Base-by-base conservation (phyloP, 1,139 yeast species). In the Pichia sp. region DNA sequence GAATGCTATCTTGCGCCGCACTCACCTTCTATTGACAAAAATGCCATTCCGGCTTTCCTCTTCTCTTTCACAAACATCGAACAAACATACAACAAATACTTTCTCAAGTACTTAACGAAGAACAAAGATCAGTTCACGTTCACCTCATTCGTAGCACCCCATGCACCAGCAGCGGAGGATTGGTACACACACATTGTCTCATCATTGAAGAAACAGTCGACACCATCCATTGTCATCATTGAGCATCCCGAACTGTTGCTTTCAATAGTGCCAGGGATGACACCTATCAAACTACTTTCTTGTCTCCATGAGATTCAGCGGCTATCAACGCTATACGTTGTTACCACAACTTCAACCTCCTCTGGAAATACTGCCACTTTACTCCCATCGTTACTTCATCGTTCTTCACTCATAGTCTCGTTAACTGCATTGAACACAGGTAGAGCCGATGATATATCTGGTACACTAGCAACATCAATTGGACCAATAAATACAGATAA, bases 361-460 rank as follows among this genome's bases (percentile, higher is more conserved):
- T 51, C 55, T 2, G 58, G 62, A 30, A 63, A 66, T 34, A 64
- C 66, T 28, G 56, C 73, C 0, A 69, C 68, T 32, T 69, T 74
- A 33, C 47, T 71, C 25, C 60, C 66, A 3, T 74, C 72, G 40
- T 45, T 77, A 13, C 55, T 70, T 17, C 74, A 75, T 48, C 64
- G 70, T 41, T 62, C 83, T 0, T 63, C 66, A 11, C 38, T 77
- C 27, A 66, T 73, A 29, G 50, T 84, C 11, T 64, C 70, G 21
- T 55, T 84, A 30, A 70, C 72, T 44, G 87, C 94, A 1, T 60
- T 85, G 42, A 66, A 72, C 5, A 85, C 95, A 0, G 95, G 95
- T 0, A 66, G 87, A 50, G 94, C 96, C 0, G 74, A 72, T 33
- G 96, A 85, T 54, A 74, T 85, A 2, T 80, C 94, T 0, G 96